Base-by-base conservation (phyloP, 2,329 filamentous ascomycete genomes). In the Trichoderma asperellum region DNA sequence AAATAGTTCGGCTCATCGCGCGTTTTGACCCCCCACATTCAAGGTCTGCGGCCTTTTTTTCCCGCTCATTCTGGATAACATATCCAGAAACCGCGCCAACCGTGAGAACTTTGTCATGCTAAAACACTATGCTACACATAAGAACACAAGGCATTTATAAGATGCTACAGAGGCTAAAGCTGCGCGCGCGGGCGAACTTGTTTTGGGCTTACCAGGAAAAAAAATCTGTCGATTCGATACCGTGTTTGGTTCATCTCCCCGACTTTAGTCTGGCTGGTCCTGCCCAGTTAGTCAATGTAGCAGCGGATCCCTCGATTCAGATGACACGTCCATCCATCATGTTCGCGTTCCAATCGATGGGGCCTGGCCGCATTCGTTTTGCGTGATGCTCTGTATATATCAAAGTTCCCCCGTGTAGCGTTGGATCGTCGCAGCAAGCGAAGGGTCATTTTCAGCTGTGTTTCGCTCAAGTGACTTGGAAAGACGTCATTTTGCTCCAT, bases 1-100 rank as follows among this genome's bases (percentile, higher is more conserved):
- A 60, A 68, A 68, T 61, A 47, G 37, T 27, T 49, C 66, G 57
- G 66, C 57, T 60, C 57, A 47, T 68, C 66, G 57, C 57, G 53
- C 43, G 47, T 35, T 35, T 43, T 2, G 7, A 24, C 61, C 64
- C 64, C 63, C 64, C 64, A 67, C 64, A 58, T 47, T 27, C 14
- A 37, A 43, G 27, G 16, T 56, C 34, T 58, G 56, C 34, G 40
- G 63, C 49, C 63, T 53, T 57, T 58, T 66, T 66, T 49, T 66
- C 57, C 8, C n/a, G 47, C 60, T 52, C 60, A 35, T 63, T 63
- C 27, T 40, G 52, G 49, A 58, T 59, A 24, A 24, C 24, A 24
- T 24, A 18, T 53, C 53, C 6, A 40, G 52, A 49, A 57, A 61
- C 16, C 65, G 57, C 65, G 65, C 65, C 65, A 68, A 55, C 65